Conservation (phyloP, 2,329 filamentous ascomycete genomes). For the Rugonectria rugulosa region DNA sequence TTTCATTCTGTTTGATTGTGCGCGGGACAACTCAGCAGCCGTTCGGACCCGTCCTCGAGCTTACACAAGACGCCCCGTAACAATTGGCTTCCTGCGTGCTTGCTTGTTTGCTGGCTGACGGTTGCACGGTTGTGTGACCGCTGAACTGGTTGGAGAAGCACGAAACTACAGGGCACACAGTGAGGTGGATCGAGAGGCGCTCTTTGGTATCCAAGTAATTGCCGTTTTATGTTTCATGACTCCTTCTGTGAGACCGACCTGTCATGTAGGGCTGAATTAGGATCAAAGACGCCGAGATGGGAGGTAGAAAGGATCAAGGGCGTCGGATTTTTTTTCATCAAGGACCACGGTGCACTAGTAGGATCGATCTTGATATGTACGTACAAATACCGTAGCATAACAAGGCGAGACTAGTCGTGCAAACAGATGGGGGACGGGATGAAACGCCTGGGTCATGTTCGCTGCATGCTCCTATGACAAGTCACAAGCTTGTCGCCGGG, state of each 20-base stretch:
- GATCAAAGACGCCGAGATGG: not conserved
- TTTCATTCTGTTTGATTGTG: constrained; percentile 12
- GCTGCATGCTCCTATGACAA: constrained; percentile 38
- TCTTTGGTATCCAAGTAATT: too few species aligned
- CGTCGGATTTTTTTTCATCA: constrained; percentile 4
- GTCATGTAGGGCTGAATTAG: constrained; percentile 21
- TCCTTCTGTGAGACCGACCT: constrained; percentile 22
- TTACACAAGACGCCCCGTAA: constrained; percentile 11
- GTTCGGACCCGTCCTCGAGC: constrained; percentile 23
- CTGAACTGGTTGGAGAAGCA: not conserved
- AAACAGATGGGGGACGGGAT: constrained; percentile 38
- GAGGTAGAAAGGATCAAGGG: not conserved
- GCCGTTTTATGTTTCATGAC: constrained; percentile 1
- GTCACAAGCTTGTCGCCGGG: constrained; percentile 36
- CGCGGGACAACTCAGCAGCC: constrained; percentile 32
- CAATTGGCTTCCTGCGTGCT: not conserved
- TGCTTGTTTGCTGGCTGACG: not conserved
- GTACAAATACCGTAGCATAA: constrained; percentile 11
- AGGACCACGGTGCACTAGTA: constrained; percentile 21
- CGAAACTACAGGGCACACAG: not conserved
- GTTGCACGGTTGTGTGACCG: constrained; percentile 5
- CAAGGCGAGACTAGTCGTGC: constrained; percentile 30
- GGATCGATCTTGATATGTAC: constrained; percentile 32
- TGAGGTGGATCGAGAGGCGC: not conserved
- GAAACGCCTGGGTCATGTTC: constrained; percentile 37